A percentile compares a stretch with the other conserved stretches of the same genome.
These are phyloP conservation scores for Styphnolobium japonicum DNA, from an alignment of 306 rosid species.

Conservation along the genomic window DNA sequence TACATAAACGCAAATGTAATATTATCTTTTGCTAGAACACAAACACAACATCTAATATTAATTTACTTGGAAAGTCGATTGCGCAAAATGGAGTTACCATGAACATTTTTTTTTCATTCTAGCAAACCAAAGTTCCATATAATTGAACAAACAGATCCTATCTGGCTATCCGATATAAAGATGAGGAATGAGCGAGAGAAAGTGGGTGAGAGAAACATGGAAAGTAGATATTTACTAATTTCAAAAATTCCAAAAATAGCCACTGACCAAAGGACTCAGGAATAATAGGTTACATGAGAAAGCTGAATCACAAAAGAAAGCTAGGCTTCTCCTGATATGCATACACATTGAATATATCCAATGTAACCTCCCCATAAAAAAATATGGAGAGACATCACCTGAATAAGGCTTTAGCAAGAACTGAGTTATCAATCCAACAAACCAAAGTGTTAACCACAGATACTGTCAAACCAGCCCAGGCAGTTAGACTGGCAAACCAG, in stretches of 20 bases:
- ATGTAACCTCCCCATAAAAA: neutral
- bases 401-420: neutral
- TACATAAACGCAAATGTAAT: neutral
- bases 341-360: neutral
- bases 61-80: neutral
- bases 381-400: neutral
- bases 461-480: neutral
- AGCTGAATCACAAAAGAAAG: neutral
- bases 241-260: too few relatives aligned
- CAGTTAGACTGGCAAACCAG: neutral
- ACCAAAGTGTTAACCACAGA: neutral
- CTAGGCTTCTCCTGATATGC: neutral
- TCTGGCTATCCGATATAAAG: neutral
- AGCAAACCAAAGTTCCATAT: neutral
- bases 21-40: neutral
- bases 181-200: too few relatives aligned
- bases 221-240: neutral
- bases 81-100: neutral
- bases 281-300: neutral
- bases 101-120: neutral
- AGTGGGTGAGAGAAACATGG: neutral
- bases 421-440: neutral
- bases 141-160: neutral
- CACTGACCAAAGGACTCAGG: neutral
- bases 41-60: constrained; percentile 2